Evolutionary conservation across 2,329 filamentous ascomycete species (phyloP), one percentile per base, ranked within the genome.

Genomic region (Arthrinium phaeospermum): DNA sequence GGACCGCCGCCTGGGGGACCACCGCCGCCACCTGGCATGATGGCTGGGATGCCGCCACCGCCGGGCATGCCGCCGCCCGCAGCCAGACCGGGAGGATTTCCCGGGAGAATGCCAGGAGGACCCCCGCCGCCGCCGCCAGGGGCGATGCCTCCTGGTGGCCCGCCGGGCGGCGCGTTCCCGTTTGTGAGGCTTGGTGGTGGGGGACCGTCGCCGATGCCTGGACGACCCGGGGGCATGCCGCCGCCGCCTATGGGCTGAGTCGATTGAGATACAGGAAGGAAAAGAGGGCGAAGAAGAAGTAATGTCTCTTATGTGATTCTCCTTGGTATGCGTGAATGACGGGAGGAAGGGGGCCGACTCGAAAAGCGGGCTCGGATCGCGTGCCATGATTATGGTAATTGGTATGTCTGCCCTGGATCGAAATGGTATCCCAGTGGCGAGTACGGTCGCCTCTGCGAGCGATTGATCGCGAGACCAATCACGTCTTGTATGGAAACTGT

Each of bases 11-110:
- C n/a, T 16, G 70, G 67, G 4, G 67, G 70, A 13, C 46, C 70
- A 8, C 53, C 30, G 7, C 53, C 53, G 12, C 70, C 70, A 10
- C 70, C 45, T 10, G 46, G 46, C 22, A 49, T 49, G 46, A n/a
- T n/a, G 19, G 45, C 22, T 30, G 70, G 61, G n/a, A 67, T 64
- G 68, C 70, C 37, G 4, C 70, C 70, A 7, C 70, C 70, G 10
- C 49, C 57, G 19, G 34, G 57, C 19, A 64, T 64, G 30, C 57
- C 57, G 22, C 57, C 34, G 34, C 57, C 71, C 41, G 45, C 37
- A 14, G 64, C 45, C 46, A 67, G 34, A 64, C 67, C 64, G 57
- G 37, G 37, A 67, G 46, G 34, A 7, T 71, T 53, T 61, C 49
- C 68, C 14, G 69, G 67, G 14, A 53, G 61, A 61, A 13, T 53